Evolutionary conservation across 1,284 basidiomycete genomes (phyloP).

Genomic region (Boletus hoseneyae): DNA sequence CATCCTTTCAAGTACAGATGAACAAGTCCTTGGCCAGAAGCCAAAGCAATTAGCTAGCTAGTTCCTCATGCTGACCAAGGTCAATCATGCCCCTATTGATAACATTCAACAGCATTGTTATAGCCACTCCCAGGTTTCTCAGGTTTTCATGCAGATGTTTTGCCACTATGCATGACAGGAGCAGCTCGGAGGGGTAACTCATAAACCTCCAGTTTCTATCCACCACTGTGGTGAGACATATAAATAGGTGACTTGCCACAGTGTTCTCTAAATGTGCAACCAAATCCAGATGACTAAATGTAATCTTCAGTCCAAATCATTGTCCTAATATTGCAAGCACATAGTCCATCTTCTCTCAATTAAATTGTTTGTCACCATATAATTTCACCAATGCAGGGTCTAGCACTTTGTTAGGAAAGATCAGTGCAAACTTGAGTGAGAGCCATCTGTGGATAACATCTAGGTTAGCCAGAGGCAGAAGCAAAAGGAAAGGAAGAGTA

Average conservation of each 20-base stretch:
- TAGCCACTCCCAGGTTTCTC: fast-evolving
- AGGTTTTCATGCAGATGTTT: background rate
- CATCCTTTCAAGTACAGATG: background rate
- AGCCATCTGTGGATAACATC: background rate
- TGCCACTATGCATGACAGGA: slow-evolving; percentile 13
- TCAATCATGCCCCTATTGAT: slow-evolving; percentile 15
- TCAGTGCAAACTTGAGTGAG: too few relatives aligned
- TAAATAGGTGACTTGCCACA: slow-evolving; percentile 8
- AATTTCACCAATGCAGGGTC: background rate
- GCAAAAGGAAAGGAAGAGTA: background rate
- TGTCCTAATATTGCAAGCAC: slow-evolving; percentile 11
- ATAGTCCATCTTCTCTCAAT: background rate
- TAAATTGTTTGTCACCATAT: background rate
- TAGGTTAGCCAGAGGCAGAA: background rate
- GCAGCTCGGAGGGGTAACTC: slow-evolving; percentile 11
- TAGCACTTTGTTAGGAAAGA: background rate
- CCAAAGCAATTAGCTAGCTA: slow-evolving; percentile 12
- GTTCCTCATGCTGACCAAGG: slow-evolving; percentile 5
- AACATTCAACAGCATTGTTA: background rate
- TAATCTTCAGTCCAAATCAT: slow-evolving; percentile 8
- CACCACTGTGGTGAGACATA: slow-evolving; percentile 6
- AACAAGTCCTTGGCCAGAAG: slow-evolving; percentile 16
- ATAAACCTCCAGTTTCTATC: slow-evolving; percentile 9
- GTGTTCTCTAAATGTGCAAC: slow-evolving; percentile 2
- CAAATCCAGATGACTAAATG: slow-evolving; percentile 3